Base-by-base conservation (phyloP, 2,329 filamentous ascomycete genomes). In the Incumbomyces lentus region DNA sequence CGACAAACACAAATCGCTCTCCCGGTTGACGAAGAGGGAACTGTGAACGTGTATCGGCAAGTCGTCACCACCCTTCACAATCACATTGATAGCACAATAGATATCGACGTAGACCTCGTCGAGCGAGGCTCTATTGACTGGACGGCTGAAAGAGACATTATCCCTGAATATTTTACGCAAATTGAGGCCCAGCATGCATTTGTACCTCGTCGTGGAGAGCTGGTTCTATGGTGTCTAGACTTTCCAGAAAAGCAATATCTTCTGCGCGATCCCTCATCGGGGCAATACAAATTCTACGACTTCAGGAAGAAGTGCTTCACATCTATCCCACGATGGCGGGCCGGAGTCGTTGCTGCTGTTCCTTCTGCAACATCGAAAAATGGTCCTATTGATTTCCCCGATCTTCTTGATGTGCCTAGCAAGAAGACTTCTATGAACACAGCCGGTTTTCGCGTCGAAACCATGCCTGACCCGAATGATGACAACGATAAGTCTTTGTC, bases 401-500 rank as follows among this genome's bases (percentile, higher is more conserved):
- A 78, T 47, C 59, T 78, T 2, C 57, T 66, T 17, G 53, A 61
- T 3, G 58, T 68, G 11, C 60, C 66, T 2, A 43, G 60, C 0
- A 69, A 71, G 39, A 54, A 62, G 31, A 63, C 56, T 30, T 66
- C 61, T 11, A 59, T 77, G 11, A 73, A 69, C 45, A 69, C 70
- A 48, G 70, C 71, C 19, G 76, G 76, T 0, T 74, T 77, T 47
- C 71, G 77, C 0, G 64, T 81, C 1, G 77, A 81, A 53, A 75
- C 73, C 0, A 60, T 79, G 11, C 69, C 76, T 0, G 62, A 76
- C 49, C 70, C 73, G 0, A 70, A 74, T 51, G 63, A 65, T 13
- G 48, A 50, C 16, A 51, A 61, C 1, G 65, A 74, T 52, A 81
- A 80, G 55, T 63, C 64, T 5, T 62, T 68, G 2, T 75, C 73